phyloP scores from a whole-genome alignment of 2,329 filamentous ascomycete species.

The Massarina eburnea region DNA sequence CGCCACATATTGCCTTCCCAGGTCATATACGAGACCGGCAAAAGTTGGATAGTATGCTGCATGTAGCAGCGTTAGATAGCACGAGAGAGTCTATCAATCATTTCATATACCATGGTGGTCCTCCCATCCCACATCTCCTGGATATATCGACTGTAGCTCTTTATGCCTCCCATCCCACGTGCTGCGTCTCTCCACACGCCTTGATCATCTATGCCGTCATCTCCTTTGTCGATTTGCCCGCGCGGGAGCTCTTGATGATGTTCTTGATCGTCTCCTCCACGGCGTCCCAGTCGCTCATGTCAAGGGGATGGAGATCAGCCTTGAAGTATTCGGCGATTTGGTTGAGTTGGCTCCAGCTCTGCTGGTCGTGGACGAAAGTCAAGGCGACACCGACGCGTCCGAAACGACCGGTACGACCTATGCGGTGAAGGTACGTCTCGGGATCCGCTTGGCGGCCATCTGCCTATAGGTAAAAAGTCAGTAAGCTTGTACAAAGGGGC shows the following conservation, averaged over 20 bases:
- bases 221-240: conserved; percentile 44
- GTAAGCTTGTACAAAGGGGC: conserved; percentile 42
- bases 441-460: conserved; percentile 73
- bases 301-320: conserved; percentile 78
- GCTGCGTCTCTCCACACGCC: too few relatives aligned
- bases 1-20: too few relatives aligned
- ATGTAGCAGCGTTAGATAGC: too few relatives aligned
- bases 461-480: conserved; percentile 54
- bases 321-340: conserved; percentile 79
- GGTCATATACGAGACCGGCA: too few relatives aligned
- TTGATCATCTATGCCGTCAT: conserved; percentile 32
- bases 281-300: conserved; percentile 86
- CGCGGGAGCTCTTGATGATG: conserved; percentile 48
- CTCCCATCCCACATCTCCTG: too few relatives aligned
- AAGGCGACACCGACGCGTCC: conserved; percentile 95
- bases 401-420: conserved; percentile 94
- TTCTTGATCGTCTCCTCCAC: conserved; percentile 81
- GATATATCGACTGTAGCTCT: too few relatives aligned
- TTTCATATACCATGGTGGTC: too few relatives aligned
- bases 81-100: too few relatives aligned
- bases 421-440: conserved; percentile 97
- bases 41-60: too few relatives aligned
- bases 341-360: conserved; percentile 76
- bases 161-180: too few relatives aligned
- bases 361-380: conserved; percentile 86